phyloP scores from a whole-genome alignment of 208 protist species.

The Blastocrithidia nonstop region DNA sequence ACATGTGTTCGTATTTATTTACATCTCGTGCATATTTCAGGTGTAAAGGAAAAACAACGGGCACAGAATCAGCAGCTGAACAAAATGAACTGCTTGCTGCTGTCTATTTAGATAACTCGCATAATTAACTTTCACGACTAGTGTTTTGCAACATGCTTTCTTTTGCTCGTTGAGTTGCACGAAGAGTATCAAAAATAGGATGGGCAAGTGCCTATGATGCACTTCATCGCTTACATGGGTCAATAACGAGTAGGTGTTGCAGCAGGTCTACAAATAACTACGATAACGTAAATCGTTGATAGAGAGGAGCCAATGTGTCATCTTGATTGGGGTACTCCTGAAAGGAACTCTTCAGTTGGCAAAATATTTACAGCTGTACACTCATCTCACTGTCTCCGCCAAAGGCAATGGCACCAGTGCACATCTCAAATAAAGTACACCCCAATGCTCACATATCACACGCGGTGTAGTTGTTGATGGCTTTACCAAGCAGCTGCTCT shows the following conservation, averaged over 20 bases:
- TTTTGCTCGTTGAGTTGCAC: no score
- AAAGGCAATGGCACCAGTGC: constrained; percentile 32
- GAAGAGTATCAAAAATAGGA: constrained; percentile 22
- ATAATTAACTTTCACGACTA: no score
- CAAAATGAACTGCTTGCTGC: no score
- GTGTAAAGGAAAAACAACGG: no score
- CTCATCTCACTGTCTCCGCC: constrained; percentile 37
- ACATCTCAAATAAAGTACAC: constrained; percentile 60
- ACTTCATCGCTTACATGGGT: constrained; percentile 24
- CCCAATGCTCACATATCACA: constrained; percentile 71
- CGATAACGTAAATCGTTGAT: constrained; percentile 17
- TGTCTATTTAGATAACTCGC: no score
- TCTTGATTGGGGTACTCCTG: constrained; percentile 17
- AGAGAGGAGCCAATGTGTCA: constrained; percentile 16
- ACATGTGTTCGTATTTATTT: no score
- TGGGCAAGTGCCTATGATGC: constrained; percentile 38
- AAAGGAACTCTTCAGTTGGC: constrained; percentile 37
- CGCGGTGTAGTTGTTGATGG: constrained; percentile 14
- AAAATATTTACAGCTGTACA: constrained; percentile 43
- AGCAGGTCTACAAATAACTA: constrained; percentile 24
- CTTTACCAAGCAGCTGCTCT: constrained; percentile 44
- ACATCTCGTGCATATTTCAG: no score
- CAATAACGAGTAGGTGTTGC: constrained; percentile 29
- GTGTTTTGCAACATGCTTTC: no score
- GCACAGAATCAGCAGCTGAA: no score